A percentile compares a stretch with the other conserved stretches of the same genome.
These are phyloP conservation scores for Solanum chacoense DNA, from an alignment of 305 asterid species.

Conservation along the genomic window DNA sequence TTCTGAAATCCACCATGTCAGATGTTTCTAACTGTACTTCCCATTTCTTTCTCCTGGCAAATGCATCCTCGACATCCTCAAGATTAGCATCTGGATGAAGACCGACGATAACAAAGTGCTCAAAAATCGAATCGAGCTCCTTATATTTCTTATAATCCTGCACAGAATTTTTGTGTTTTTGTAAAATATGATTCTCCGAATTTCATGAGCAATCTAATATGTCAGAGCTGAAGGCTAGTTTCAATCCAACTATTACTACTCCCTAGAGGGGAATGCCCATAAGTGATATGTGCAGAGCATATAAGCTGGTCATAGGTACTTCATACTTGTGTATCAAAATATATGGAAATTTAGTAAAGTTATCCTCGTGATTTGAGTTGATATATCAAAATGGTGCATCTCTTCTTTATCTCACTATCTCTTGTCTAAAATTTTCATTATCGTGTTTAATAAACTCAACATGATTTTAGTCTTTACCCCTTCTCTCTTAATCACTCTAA, in stretches of 20 bases:
- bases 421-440: neutral
- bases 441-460: neutral
- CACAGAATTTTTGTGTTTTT: neutral
- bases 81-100: constrained; percentile 82
- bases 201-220: neutral
- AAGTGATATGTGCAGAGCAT: neutral
- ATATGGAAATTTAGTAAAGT: neutral
- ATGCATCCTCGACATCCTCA: constrained; percentile 72
- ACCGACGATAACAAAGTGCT: constrained; percentile 78
- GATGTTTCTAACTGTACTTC: constrained; percentile 40
- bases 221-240: neutral
- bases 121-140: constrained; percentile 75
- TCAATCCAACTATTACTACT: neutral
- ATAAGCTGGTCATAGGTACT: neutral
- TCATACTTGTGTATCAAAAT: neutral
- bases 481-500: neutral
- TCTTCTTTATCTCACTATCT: neutral
- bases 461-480: neutral
- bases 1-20: constrained; percentile 28
- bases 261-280: neutral
- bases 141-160: constrained; percentile 68
- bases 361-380: neutral
- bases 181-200: neutral
- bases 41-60: constrained; percentile 49
- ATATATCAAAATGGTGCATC: neutral